phyloP scores from a whole-genome alignment of 23 red algal genomes.

The Cyanidium caldarium region DNA sequence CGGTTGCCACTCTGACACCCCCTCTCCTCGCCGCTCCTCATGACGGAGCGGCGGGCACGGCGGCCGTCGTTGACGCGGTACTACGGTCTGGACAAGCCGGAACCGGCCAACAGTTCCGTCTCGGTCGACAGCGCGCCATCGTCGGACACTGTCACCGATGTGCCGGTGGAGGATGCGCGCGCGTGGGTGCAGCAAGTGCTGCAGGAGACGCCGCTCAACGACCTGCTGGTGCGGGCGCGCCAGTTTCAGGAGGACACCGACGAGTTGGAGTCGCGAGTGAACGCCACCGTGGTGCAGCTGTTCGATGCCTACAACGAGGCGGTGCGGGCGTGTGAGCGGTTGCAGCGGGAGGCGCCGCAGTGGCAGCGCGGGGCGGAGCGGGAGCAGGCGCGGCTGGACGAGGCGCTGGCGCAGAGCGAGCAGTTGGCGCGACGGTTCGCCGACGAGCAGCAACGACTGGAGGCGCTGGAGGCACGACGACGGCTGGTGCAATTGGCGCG shows the following conservation, averaged over 20 bases:
- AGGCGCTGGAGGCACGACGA: neutral
- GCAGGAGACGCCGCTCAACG: neutral
- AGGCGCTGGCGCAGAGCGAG: neutral
- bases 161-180: no score
- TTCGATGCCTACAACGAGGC: neutral
- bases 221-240: neutral
- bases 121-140: no score
- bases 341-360: neutral
- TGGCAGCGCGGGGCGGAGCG: neutral
- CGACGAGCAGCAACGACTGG: neutral
- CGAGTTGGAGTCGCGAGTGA: neutral
- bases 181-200: neutral
- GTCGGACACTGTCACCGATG: no score
- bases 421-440: neutral
- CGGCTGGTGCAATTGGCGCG: neutral
- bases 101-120: no score
- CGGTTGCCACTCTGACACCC: no score
- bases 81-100: no score
- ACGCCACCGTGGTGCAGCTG: neutral
- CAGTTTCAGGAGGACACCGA: neutral
- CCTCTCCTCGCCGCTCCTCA: no score
- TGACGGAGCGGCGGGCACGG: no score
- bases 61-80: no score
- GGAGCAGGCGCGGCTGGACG: neutral
- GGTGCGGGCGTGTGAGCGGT: neutral